Evolutionary conservation across 257 asterid genomes (phyloP), one percentile per base, ranked within the genome.

Genomic region (Jacaranda copaia): DNA sequence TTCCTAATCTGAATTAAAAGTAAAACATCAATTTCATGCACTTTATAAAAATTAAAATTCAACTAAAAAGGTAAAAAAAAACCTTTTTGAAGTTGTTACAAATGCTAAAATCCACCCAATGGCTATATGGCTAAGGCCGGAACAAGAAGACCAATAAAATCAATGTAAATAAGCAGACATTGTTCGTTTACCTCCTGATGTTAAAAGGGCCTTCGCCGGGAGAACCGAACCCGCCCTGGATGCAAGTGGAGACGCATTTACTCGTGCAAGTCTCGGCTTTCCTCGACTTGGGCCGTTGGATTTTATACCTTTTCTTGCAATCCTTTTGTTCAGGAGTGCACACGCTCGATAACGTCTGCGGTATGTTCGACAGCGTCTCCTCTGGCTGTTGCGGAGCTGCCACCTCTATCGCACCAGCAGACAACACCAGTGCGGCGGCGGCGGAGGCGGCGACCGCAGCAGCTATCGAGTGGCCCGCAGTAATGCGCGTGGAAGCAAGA

Each of bases 181-280:
- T 20, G 6, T 12, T 13, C 1, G 0, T 15, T 18, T 84, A 93
- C 98, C 92, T 91, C 66, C 96, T 83, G 4, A 89, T 84, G 49
- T 88, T 95, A 4, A 95, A 84, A 65, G 99, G 99, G 74, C 99
- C 98, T 85, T 95, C 99, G 12, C 99, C 98, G 35, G 98, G 96
- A 51, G 97, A 74, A n/a, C 98, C 97, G 68, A 60, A 77, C 0
- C 88, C 99, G n/a, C 98, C 99, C 67, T 83, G 85, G 40, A 92
- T 91, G 82, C 99, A 95, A 77, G 97, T 91, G 69, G 85, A 72
- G 0, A 85, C 85, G 36, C 99, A 95, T 77, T 95, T 93, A 32
- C 88, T 79, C 5, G 97, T 91, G 70, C 99, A 95, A 6, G 8
- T 58, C 85, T 93, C 99, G 0, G 99, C 99, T 82, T 93, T 89